Evolutionary conservation across 805 yeast species (phyloP).

Genomic region (Myxozyma nipponensis): DNA sequence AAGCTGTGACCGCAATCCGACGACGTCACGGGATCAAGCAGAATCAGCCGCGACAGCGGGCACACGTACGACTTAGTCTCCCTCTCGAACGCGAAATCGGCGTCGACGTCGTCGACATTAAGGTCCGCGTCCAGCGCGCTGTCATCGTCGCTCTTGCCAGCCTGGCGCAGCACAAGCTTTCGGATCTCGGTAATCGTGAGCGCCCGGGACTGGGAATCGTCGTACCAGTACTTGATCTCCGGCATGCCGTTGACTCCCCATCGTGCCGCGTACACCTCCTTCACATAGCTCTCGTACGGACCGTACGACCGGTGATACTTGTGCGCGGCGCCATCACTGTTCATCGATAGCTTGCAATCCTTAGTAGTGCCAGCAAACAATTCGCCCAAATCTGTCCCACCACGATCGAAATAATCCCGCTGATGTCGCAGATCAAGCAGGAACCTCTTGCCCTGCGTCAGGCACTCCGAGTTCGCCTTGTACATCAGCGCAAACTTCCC

Average conservation of each 20-base stretch:
- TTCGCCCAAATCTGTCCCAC: neutral
- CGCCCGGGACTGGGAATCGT: too few species aligned
- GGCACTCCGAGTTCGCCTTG: neutral
- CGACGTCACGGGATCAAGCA: conserved; percentile 35
- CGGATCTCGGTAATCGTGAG: too few species aligned
- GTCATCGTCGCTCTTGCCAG: too few species aligned
- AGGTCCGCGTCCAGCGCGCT: neutral
- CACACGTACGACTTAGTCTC: conserved; percentile 32
- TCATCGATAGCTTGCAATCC: neutral
- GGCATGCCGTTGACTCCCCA: conserved; percentile 22
- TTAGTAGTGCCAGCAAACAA: neutral
- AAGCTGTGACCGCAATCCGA: conserved; percentile 34
- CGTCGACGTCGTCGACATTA: conserved; percentile 27
- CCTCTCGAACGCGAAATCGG: conserved; percentile 33
- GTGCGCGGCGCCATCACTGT: neutral
- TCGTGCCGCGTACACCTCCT: conserved; percentile 14
- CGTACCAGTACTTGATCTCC: conserved; percentile 12
- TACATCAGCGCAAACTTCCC: neutral
- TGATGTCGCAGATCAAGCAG: neutral
- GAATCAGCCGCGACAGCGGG: conserved; percentile 32
- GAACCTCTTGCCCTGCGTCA: neutral
- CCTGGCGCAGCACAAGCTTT: neutral
- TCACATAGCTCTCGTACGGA: conserved; percentile 4
- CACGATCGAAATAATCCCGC: neutral
- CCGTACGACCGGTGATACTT: neutral